Base-by-base conservation (phyloP, 352 stramenopile genomes). In the Pythium sp. region DNA sequence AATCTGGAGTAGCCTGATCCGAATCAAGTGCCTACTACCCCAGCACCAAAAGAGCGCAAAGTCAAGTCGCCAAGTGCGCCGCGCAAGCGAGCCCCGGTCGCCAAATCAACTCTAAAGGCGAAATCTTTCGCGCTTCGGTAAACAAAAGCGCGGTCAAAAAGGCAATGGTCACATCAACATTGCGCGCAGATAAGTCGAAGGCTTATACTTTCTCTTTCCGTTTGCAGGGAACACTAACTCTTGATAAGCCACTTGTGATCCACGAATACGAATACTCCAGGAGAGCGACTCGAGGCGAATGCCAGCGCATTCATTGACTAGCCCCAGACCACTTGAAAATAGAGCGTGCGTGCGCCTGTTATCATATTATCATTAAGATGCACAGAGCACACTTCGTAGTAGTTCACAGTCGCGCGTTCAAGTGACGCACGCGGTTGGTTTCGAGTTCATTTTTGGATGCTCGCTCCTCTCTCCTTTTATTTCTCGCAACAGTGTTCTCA, bases 371-470 rank as follows among this genome's bases (percentile, higher is more conserved):
- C 11, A 43, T 43, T 43, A 43, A 5, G 30, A 43, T 12, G 14
- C 36, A 46, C 38, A 43, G 14, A 26, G 30, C 24, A 26, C 24
- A 26, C 30, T 32, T 32, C 12, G 36, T 9, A 46, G 56, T 1
- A 30, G 36, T 41, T 41, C 14, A 43, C 15, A 62, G 5, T 62
- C 11, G 5, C 26, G 11, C 24, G 53, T 58, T 34, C 51, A 60
- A 57, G 59, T 57, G 59, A 65, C 59, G 59, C 59, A 5, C 41
- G 20, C 7, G 34, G 9, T 41, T 41, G 36, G 32, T 62, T 62
- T 62, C 56, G 55, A 22, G 58, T 15, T 61, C 55, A 28, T 61
- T 47, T 30, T 22, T 26, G 7, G 26, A 5, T 58, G 28, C 30
- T 32, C 30, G 30, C 30, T 32, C 30, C 5, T 4, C 30, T 32